These are phyloP conservation scores for Trichomonas vaginalis DNA, from an alignment of 208 protist species.

Conservation along the genomic window DNA sequence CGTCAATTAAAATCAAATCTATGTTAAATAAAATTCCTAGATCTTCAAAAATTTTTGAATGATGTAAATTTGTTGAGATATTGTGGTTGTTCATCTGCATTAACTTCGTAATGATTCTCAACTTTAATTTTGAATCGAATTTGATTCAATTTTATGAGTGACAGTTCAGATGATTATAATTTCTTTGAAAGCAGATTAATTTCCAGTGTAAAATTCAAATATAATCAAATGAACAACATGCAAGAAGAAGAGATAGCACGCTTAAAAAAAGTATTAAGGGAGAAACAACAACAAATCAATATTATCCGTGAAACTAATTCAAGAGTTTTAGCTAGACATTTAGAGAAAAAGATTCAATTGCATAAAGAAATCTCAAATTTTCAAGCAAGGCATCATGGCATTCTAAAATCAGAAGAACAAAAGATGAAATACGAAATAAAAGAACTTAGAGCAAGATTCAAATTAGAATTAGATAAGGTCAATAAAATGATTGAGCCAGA, in stretches of 20 bases:
- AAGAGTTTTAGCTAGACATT: background rate
- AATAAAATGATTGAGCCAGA: background rate
- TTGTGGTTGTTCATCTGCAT: no score
- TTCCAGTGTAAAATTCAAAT: background rate
- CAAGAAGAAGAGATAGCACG: background rate
- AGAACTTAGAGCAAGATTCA: background rate
- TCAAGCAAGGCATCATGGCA: background rate
- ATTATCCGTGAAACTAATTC: background rate
- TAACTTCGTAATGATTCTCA: no score
- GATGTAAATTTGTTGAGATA: no score
- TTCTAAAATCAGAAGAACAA: background rate
- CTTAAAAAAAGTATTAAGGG: background rate
- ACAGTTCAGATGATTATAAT: background rate
- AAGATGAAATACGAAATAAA: background rate
- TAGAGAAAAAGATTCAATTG: background rate
- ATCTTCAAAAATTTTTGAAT: no score
- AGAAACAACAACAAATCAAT: background rate
- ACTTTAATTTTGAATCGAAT: no score
- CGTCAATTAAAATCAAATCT: no score
- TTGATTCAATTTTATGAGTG: no score
- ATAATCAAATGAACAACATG: background rate
- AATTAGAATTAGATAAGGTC: background rate
- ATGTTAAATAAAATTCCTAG: no score
- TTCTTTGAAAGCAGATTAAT: background rate
- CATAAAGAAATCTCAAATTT: background rate